phyloP scores from a whole-genome alignment of 73 alveolate genomes.

The Effrenium voratum region DNA sequence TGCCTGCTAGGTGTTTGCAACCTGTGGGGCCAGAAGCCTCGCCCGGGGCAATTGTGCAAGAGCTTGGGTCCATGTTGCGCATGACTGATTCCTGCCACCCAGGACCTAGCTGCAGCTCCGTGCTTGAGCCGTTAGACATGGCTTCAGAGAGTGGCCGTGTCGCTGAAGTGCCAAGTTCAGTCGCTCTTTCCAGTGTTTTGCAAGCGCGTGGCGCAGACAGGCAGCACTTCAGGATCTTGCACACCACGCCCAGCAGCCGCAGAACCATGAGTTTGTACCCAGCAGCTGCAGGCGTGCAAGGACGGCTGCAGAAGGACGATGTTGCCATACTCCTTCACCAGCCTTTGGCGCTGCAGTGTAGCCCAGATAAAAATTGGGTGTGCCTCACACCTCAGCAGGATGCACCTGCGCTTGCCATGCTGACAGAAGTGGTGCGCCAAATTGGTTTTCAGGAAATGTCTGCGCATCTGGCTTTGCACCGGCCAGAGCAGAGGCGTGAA shows the following conservation, averaged over 20 bases:
- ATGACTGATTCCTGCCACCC: too few species aligned
- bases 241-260: background rate
- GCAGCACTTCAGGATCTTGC: background rate
- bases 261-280: background rate
- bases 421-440: background rate
- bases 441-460: background rate
- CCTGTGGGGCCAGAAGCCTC: background rate
- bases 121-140: background rate
- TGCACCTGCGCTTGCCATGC: background rate
- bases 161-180: too few species aligned
- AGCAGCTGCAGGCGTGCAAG: background rate
- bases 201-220: background rate
- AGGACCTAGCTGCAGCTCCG: too few species aligned
- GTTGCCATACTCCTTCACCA: background rate
- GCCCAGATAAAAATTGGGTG: background rate
- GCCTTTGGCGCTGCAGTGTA: background rate
- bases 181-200: too few species aligned
- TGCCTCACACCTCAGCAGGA: background rate
- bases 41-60: background rate
- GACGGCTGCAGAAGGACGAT: background rate
- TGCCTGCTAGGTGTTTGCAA: background rate
- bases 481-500: too few species aligned
- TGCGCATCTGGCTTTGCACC: too few species aligned
- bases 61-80: too few species aligned
- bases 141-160: background rate